Evolutionary conservation across 2,329 filamentous ascomycete genomes (phyloP), one percentile per base, ranked within the genome.

Genomic region (Aureobasidium leucospermi): DNA sequence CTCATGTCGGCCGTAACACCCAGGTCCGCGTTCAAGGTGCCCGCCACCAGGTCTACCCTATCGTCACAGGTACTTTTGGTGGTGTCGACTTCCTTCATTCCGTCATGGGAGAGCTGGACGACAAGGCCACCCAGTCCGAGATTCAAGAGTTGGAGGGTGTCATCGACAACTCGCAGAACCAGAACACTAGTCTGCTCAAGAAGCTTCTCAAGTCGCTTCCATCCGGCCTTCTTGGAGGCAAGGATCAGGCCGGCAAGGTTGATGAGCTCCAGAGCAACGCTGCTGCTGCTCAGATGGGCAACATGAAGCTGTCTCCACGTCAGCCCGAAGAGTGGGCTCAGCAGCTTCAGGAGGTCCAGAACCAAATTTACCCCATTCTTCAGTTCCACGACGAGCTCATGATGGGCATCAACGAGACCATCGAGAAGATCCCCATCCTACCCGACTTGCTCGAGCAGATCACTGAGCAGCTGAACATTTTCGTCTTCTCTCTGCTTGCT

Each of bases 341-440:
- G n/a, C 89, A 95, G 70, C 78, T 95, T 66, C 79, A 86, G 64
- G 79, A 89, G 63, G 79, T 91, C 53, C 88, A 87, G 65, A 77
- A 81, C 70, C 87, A 96, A 72, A 87, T 96, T 65, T 93, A 93
- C 78, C 92, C 93, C 1, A 88, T 90, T 63, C 87, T 96, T 62
- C 82, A 96, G 71, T 96, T 91, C 79, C 92, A 96, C 68, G 92
- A 96, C 70, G 85, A 93, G 52, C 78, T 96, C 61, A 85, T 96
- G 81, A 86, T 93, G 76, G 77, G 75, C 55, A 92, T 96, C 67
- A 83, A 84, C 48, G 79, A 87, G 67, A 85, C 89, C 11, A 86
- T 96, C 61, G 89, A 95, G 73, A 86, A 89, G 65, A 91, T 96
- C 42, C 92, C 92, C 0, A 80, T 96, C 41, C 78, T 96, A 16